Percentiles rank a stretch among this genome's conserved stretches.
phyloP scores from a whole-genome alignment of 495 filamentous ascomycete genomes.

The Annulohypoxylon maeteangense region DNA sequence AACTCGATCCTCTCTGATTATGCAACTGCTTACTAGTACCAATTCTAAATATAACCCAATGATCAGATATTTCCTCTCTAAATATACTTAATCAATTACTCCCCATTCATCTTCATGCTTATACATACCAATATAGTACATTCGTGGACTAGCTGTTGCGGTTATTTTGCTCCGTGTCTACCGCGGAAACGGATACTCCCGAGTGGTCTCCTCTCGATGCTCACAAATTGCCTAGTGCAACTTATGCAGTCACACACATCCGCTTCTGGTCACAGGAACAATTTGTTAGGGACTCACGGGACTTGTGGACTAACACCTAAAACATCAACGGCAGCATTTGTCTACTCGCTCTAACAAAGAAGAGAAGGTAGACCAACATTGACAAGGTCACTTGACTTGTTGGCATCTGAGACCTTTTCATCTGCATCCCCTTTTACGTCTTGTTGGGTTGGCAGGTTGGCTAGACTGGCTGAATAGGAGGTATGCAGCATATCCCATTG shows the following conservation, averaged over 20 bases:
- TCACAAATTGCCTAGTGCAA: conserved; percentile 44
- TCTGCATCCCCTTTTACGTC: conserved; percentile 6
- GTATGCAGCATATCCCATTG: conserved; percentile 4
- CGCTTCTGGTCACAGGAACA: conserved; percentile 46
- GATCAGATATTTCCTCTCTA: conserved; percentile 16
- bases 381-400: conserved; percentile 40
- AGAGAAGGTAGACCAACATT: conserved; percentile 22
- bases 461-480: neutral
- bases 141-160: conserved; percentile 18
- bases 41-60: conserved; percentile 29
- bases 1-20: neutral
- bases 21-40: conserved; percentile 9
- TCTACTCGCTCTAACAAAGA: conserved; percentile 17
- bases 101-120: conserved; percentile 23
- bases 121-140: conserved; percentile 13
- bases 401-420: conserved; percentile 23
- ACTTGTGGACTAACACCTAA: conserved; percentile 41
- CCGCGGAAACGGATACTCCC: conserved; percentile 42
- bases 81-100: conserved; percentile 12
- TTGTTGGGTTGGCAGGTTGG: neutral
- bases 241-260: conserved; percentile 52
- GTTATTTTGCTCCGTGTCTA: conserved; percentile 13
- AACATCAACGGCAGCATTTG: conserved; percentile 18
- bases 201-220: conserved; percentile 32
- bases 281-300: conserved; percentile 42